Evolutionary conservation across 1,284 basidiomycete genomes (phyloP), one percentile per base, ranked within the genome.

Genomic region (Moesziomyces sp.): DNA sequence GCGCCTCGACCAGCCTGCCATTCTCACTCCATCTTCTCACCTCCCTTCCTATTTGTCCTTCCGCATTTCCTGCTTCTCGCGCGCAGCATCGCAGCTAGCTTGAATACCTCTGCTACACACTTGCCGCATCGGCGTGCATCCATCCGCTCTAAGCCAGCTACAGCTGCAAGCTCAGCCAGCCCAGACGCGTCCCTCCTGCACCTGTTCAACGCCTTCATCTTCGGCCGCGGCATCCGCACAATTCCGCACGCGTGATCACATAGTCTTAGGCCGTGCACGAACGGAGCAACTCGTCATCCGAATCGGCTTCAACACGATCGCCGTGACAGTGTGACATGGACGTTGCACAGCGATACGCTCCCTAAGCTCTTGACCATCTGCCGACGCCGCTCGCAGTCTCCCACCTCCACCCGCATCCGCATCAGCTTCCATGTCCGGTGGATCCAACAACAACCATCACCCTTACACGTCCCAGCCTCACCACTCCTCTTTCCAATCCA

Each of bases 401-500:
- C 46, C 53, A 24, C 6, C 40, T 35, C 23, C 24, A 21, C 40
- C n/a, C 44, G 38, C 40, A 44, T 42, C 40, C 1, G 58, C 58
- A 42, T 67, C 64, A 33, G 58, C 58, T 58, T 58, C 57, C 43
- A 70, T 70, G 67, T 70, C 67, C 45, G 57, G 60, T 38, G 67
- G 67, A 33, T 49, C 26, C 33, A 44, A 56, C 40, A 46, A 57
- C 40, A 48, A 56, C 46, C 46, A 46, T 42, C 46, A 21, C 19
- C 46, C 40, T 30, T 24, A 46, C 46, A 46, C 33, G 21, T n/a
- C 47, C 7, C 51, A 46, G 16, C 19, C 48, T 38, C 30, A 51
- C 1, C 30, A 30, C 47, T 30, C 46, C 21, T 8, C 46, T 35
- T 43, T 47, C 10, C 24, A 19, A 28, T 35, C 50, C n/a, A 42